phyloP scores from a whole-genome alignment of 2,329 filamentous ascomycete genomes.

The Talaromyces sp. region DNA sequence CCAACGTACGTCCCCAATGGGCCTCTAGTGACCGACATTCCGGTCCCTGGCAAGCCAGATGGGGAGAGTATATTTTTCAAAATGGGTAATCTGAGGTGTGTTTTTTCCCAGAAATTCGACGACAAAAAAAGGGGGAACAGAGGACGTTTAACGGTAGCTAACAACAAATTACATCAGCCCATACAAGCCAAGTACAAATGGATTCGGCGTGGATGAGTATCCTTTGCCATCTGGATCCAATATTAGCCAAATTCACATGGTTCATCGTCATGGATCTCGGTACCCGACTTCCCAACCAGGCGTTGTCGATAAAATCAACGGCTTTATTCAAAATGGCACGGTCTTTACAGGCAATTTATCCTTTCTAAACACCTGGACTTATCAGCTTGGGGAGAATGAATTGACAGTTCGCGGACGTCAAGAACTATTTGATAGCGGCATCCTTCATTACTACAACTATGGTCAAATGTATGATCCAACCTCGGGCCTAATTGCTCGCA shows the following conservation, averaged over 20 bases:
- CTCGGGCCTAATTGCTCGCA: conserved; percentile 67
- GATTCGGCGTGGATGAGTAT: conserved; percentile 72
- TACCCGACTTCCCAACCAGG: conserved; percentile 64
- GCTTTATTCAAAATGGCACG: conserved; percentile 43
- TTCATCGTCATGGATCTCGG: conserved; percentile 66
- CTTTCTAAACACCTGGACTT: conserved; percentile 66
- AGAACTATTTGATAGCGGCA: conserved; percentile 66
- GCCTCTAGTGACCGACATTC: conserved; percentile 65
- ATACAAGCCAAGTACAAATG: conserved; percentile 57
- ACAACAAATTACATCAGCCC: conserved; percentile 41
- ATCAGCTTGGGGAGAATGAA: conserved; percentile 64
- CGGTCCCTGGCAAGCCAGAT: conserved; percentile 54
- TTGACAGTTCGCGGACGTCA: conserved; percentile 67
- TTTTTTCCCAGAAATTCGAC: not conserved
- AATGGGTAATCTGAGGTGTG: conserved; percentile 57
- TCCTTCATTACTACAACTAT: conserved; percentile 69
- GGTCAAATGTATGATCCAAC: conserved; percentile 64
- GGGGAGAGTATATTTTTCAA: conserved; percentile 63
- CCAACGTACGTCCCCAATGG: conserved; percentile 62
- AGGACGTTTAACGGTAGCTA: not conserved
- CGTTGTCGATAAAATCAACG: too few relatives aligned
- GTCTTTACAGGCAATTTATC: conserved; percentile 54
- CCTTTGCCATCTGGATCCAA: conserved; percentile 61
- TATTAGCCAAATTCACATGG: conserved; percentile 66
- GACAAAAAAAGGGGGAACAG: not conserved